Evolutionary conservation across 2,329 filamentous ascomycete species (phyloP), one percentile per base, ranked within the genome.

Genomic region (Aspergillus tanneri): DNA sequence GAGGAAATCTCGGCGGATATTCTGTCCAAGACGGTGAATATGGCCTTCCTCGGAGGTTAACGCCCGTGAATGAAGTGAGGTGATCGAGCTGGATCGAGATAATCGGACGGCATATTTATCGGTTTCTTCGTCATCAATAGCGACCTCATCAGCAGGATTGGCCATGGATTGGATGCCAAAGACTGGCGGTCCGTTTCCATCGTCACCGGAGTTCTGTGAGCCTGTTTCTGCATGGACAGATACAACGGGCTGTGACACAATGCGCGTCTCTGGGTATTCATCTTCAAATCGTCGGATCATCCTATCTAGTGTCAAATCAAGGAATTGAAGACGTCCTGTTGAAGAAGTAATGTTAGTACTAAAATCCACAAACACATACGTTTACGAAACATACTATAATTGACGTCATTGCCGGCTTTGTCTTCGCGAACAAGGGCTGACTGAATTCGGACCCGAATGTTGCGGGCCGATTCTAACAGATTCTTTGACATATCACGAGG

Each of bases 221-320:
- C 53, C 61, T 39, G 54, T 61, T 21, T 69, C 64, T 14, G 60
- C 59, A 9, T 53, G 38, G 32, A 47, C 24, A 10, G 55, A 52
- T 10, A 58, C 54, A 6, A 52, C 42, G 35, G 46, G 27, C 23
- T 53, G 59, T 25, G 65, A 61, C 12, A 64, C 57, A 34, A 82
- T 75, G 27, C 89, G 84, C 0, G 88, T 95, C 64, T 97, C 92
- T 0, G 93, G 93, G 61, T 90, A 97, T 69, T 97, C 92, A 65
- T 95, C 88, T 68, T 97, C 93, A 65, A 97, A 99, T 22, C 93
- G 87, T 65, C 89, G 85, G 63, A 97, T 97, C 73, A 97, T 96
- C 57, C 87, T 86, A 61, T 90, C 81, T 8, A 99, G 78, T 0
- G 93, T 97, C 52, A 87, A 78, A 61, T 96, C 90, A 23, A 99